Conservation (phyloP, 2,329 filamentous ascomycete species). For the Sporothrix inflata region DNA sequence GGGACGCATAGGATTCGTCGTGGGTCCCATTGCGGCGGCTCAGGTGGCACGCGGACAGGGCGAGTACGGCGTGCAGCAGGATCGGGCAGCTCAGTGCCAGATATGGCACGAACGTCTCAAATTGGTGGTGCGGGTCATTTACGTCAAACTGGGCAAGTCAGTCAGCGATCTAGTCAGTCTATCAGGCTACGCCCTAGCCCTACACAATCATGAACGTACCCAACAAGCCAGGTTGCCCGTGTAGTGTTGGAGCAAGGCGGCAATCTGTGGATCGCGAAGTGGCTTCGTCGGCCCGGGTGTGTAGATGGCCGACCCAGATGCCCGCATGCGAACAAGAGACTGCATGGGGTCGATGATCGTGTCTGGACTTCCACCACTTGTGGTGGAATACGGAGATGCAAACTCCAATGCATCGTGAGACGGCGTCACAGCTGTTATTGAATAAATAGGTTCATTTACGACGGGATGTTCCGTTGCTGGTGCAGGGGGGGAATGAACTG, state of each 20-base stretch:
- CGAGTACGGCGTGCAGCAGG: slow-evolving; percentile 18
- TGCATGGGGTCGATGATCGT: slow-evolving; percentile 16
- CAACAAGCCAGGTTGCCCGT: slow-evolving; percentile 5
- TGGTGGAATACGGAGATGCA: slow-evolving; percentile 11
- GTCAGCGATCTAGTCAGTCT: neutral
- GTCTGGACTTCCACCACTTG: slow-evolving; percentile 12
- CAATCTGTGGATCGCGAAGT: slow-evolving; percentile 13
- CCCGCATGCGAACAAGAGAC: slow-evolving; percentile 18
- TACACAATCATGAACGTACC: neutral
- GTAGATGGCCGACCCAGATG: slow-evolving; percentile 10
- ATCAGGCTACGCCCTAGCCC: neutral
- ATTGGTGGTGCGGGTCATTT: slow-evolving; percentile 17
- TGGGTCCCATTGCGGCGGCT: neutral
- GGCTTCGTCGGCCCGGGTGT: slow-evolving; percentile 8
- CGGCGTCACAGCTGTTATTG: neutral
- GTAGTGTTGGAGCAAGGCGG: slow-evolving; percentile 16
- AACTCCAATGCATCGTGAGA: slow-evolving; percentile 1
- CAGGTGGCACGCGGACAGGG: slow-evolving; percentile 10
- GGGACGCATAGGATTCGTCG: slow-evolving; percentile 2
- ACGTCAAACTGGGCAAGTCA: slow-evolving; percentile 11
- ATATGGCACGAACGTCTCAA: slow-evolving; percentile 21
- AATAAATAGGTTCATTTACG: neutral
- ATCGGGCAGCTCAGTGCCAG: slow-evolving; percentile 9
- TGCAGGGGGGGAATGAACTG: neutral
- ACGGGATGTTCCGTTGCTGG: neutral